These are phyloP conservation scores for Trichoderma atroviride DNA, from an alignment of 2,329 filamentous ascomycete genomes.

Conservation along the genomic window DNA sequence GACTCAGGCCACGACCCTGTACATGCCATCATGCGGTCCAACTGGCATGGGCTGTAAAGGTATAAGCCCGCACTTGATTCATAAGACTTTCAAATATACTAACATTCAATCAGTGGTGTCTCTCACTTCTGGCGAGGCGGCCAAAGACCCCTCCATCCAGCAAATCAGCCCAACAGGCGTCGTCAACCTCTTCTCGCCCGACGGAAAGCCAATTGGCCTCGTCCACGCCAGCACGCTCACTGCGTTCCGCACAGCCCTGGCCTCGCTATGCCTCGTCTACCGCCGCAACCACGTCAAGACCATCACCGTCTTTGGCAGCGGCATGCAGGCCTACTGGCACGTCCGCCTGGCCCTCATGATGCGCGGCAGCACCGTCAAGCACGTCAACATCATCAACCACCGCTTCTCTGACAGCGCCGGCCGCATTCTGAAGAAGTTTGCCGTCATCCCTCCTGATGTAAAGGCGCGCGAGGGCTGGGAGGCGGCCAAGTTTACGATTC, in stretches of 20 bases:
- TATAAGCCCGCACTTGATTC: constrained; percentile 37
- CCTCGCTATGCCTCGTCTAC: constrained; percentile 66
- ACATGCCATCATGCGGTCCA: constrained; percentile 72
- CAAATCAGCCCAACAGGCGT: constrained; percentile 62
- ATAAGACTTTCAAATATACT: neutral
- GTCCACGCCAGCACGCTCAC: constrained; percentile 75
- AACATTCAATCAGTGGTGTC: constrained; percentile 58
- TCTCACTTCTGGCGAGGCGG: constrained; percentile 49
- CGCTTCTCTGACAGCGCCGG: constrained; percentile 63
- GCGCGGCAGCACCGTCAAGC: constrained; percentile 69
- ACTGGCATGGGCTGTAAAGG: constrained; percentile 70
- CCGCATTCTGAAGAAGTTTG: constrained; percentile 53
- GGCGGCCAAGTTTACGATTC: constrained; percentile 66
- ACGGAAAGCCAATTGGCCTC: constrained; percentile 66
- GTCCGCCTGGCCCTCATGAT: constrained; percentile 80
- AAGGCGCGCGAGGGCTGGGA: constrained; percentile 64
- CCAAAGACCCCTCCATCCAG: constrained; percentile 35
- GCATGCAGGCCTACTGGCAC: constrained; percentile 94
- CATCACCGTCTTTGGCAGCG: constrained; percentile 82
- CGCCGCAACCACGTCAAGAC: constrained; percentile 72
- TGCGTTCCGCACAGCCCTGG: constrained; percentile 77
- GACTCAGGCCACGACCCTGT: constrained; percentile 64
- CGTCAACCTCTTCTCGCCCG: constrained; percentile 67
- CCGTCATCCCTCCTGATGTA: constrained; percentile 45
- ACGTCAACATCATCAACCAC: constrained; percentile 82